These are phyloP conservation scores for Pseudopyricularia javanii DNA, from an alignment of 2,329 filamentous ascomycete genomes.

Conservation along the genomic window DNA sequence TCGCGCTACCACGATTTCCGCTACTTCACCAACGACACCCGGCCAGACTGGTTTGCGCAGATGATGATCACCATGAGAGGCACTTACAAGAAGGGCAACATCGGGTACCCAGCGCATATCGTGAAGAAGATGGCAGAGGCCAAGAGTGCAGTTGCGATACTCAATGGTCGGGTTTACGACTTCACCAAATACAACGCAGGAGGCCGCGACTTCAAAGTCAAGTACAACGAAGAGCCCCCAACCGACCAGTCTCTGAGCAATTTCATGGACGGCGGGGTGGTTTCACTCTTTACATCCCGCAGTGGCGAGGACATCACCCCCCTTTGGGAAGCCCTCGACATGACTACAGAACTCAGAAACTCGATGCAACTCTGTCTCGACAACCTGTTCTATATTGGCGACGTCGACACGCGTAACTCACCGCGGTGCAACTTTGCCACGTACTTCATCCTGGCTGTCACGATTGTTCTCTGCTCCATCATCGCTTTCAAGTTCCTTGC, in stretches of 20 bases:
- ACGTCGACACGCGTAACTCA: slow-evolving; percentile 84
- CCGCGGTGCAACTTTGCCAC: slow-evolving; percentile 73
- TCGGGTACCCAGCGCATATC: slow-evolving; percentile 74
- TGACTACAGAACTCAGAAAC: slow-evolving; percentile 42
- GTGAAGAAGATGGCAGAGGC: slow-evolving; percentile 60
- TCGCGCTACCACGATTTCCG: slow-evolving; percentile 87
- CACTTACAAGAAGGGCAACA: slow-evolving; percentile 73
- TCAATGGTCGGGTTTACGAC: slow-evolving; percentile 76
- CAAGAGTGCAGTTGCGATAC: slow-evolving; percentile 59
- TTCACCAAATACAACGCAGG: slow-evolving; percentile 72
- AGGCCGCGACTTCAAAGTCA: slow-evolving; percentile 53
- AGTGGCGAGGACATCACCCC: slow-evolving; percentile 73
- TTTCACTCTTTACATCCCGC: slow-evolving; percentile 63
- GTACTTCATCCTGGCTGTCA: slow-evolving; percentile 81
- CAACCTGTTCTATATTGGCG: slow-evolving; percentile 88
- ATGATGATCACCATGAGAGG: slow-evolving; percentile 67
- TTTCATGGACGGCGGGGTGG: slow-evolving; percentile 70
- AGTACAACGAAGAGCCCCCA: slow-evolving; percentile 35
- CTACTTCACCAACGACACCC: slow-evolving; percentile 65
- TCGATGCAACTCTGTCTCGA: slow-evolving; percentile 77
- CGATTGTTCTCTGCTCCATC: slow-evolving; percentile 65
- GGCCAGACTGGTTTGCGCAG: slow-evolving; percentile 87
- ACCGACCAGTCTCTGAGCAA: slow-evolving; percentile 36
- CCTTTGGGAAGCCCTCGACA: slow-evolving; percentile 60
- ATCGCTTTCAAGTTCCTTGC: slow-evolving; percentile 96